These are phyloP conservation scores for Penicillium freii DNA, from an alignment of 2,329 filamentous ascomycete species.

Conservation along the genomic window DNA sequence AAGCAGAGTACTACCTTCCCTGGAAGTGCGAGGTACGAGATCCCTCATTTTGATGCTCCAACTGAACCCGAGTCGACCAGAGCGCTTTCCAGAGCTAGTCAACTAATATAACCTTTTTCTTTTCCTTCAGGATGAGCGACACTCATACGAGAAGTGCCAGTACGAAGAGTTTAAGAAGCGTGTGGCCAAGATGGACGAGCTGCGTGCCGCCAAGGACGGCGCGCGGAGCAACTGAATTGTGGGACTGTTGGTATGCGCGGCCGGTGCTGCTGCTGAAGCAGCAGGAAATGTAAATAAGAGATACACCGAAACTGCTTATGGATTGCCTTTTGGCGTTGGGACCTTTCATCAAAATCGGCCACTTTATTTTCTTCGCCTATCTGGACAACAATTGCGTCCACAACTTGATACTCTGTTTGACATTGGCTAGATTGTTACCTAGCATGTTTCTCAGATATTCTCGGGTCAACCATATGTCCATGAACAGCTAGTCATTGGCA, in stretches of 20 bases:
- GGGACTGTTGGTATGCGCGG: slow-evolving; percentile 23
- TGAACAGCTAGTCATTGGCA: neutral
- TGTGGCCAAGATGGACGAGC: slow-evolving; percentile 97
- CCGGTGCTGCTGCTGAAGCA: slow-evolving; percentile 29
- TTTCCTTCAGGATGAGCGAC: slow-evolving; percentile 76
- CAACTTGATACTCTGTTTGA: neutral
- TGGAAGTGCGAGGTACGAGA: slow-evolving; percentile 92
- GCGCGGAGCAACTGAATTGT: slow-evolving; percentile 72
- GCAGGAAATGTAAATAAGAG: slow-evolving; percentile 42
- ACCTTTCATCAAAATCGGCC: slow-evolving; percentile 17
- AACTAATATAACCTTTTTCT: slow-evolving; percentile 8
- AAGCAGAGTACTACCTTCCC: slow-evolving; percentile 86
- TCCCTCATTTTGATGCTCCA: slow-evolving; percentile 9
- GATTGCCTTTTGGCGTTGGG: slow-evolving; percentile 38
- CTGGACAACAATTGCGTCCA: neutral
- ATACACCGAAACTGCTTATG: slow-evolving; percentile 38
- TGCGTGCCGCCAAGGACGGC: slow-evolving; percentile 80
- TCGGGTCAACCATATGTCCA: neutral
- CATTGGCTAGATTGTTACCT: neutral
- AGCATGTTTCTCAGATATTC: neutral
- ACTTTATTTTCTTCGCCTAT: neutral
- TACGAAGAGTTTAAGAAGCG: slow-evolving; percentile 99
- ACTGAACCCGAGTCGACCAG: neutral
- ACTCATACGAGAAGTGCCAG: slow-evolving; percentile 98
- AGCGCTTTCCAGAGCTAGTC: neutral